These are phyloP conservation scores for Trichoderma breve DNA, from an alignment of 2,329 filamentous ascomycete species.

Conservation along the genomic window DNA sequence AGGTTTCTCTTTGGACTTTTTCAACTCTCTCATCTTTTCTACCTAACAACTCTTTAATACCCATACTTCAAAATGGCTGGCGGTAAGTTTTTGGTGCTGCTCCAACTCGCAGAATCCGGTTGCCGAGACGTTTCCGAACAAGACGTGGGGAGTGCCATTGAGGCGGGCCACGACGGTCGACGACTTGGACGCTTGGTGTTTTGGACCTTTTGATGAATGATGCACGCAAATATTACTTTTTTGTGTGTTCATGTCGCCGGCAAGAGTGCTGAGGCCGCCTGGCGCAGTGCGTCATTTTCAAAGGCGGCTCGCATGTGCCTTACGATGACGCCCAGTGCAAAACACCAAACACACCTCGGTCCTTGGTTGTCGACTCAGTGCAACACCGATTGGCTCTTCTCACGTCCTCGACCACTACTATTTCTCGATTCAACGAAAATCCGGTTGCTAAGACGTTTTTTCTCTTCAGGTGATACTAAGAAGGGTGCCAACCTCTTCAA, in stretches of 20 bases:
- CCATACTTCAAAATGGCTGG: constrained; percentile 43
- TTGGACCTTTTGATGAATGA: neutral
- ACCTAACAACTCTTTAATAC: constrained; percentile 15
- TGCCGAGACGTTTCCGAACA: constrained; percentile 4
- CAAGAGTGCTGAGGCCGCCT: neutral
- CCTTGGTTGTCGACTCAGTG: neutral
- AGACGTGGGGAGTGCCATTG: constrained; percentile 25
- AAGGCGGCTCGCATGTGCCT: neutral
- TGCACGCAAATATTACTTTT: neutral
- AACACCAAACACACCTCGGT: constrained; percentile 27
- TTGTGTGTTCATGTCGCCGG: neutral
- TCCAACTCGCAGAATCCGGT: neutral
- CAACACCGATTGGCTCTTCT: neutral
- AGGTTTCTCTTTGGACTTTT: constrained; percentile 20
- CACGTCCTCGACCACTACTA: neutral
- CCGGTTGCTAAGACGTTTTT: neutral
- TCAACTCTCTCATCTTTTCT: constrained; percentile 7
- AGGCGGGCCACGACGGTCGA: constrained; percentile 18
- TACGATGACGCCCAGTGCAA: constrained; percentile 32
- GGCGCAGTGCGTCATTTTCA: constrained; percentile 24
- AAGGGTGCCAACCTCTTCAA: constrained; percentile 99
- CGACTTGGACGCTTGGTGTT: neutral
- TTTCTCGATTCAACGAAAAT: neutral
- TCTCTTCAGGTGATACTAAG: constrained; percentile 73
- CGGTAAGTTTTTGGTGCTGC: constrained; percentile 37